These are phyloP conservation scores for Immersiporthe knoxdaviesiana DNA, from an alignment of 2,329 filamentous ascomycete species.

Conservation along the genomic window DNA sequence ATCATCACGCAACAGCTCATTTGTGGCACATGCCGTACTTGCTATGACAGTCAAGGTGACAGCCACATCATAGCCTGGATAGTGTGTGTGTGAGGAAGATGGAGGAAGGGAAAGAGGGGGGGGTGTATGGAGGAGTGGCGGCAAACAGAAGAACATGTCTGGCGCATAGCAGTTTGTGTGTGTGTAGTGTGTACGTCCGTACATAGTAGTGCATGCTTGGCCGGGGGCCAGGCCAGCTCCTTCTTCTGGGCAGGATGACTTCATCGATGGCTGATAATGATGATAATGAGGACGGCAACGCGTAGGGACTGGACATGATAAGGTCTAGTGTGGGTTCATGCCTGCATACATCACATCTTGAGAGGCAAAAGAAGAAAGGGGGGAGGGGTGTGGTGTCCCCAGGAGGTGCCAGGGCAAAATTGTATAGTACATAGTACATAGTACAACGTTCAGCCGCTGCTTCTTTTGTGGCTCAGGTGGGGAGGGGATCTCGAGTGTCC, in stretches of 20 bases:
- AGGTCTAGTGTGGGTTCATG: conserved; percentile 17
- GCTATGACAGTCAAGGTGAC: background rate
- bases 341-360: conserved; percentile 8
- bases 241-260: conserved; percentile 28
- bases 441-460: background rate
- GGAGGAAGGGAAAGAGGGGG: no score
- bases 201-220: conserved; percentile 9
- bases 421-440: no score
- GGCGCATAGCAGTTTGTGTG: background rate
- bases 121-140: no score
- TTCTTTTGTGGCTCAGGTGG: background rate
- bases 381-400: no score
- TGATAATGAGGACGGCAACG: background rate
- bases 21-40: background rate
- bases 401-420: no score
- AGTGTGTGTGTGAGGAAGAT: background rate
- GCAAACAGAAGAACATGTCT: conserved; percentile 16
- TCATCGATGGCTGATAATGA: conserved; percentile 24
- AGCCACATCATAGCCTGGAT: background rate
- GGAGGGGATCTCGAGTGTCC: background rate
- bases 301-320: background rate
- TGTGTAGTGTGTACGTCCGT: no score
- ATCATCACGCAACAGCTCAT: conserved; percentile 18
- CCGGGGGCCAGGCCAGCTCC: background rate
- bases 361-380: background rate